Base-by-base conservation (phyloP, 495 filamentous ascomycete species). In the Pseudomonodictys pantanalensis region DNA sequence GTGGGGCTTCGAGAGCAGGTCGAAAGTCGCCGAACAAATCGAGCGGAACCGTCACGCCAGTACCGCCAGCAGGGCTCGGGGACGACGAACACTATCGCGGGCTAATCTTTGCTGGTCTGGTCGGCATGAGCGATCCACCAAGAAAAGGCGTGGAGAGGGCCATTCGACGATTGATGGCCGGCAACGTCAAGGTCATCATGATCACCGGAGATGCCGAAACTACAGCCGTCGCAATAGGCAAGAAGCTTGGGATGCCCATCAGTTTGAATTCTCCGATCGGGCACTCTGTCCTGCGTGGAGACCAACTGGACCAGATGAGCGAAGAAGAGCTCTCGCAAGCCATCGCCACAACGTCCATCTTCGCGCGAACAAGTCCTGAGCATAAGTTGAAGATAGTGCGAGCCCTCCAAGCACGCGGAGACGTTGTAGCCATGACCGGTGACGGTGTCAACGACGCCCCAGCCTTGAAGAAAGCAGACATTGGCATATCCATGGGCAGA, bases 361-460 rank as follows among this genome's bases (percentile, higher is more conserved):
- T 98, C 63, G 93, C 93, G 15, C 87, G 93, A 35, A 97, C 95
- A 12, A 96, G 89, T 62, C 93, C 93, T 2, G 93, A 97, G 55
- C 93, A 98, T 74, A 98, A 98, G 72, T 80, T 97, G 79, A 97
- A 96, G 70, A 97, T 98, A 69, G 86, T 98, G 59, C 80, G 81
- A 46, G 95, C 93, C 0, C 83, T 98, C 30, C 93, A 98, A 68
- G 81, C 87, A 35, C 88, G 92, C 26, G 93, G 95, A 28, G 95
- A 97, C 73, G 91, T 98, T 26, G 95, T 98, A 42, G 93, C 93
- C 52, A 98, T 98, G 93, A 98, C 93, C 5, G 93, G 93, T 7
- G 93, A 98, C 65, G 93, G 93, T 52, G 93, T 98, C 45, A 98
- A 98, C 65, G 93, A 98, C 75, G 93, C 93, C 20, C 93, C 93